Base-by-base conservation (phyloP, 352 stramenopile genomes). In the Globisporangium lucens region DNA sequence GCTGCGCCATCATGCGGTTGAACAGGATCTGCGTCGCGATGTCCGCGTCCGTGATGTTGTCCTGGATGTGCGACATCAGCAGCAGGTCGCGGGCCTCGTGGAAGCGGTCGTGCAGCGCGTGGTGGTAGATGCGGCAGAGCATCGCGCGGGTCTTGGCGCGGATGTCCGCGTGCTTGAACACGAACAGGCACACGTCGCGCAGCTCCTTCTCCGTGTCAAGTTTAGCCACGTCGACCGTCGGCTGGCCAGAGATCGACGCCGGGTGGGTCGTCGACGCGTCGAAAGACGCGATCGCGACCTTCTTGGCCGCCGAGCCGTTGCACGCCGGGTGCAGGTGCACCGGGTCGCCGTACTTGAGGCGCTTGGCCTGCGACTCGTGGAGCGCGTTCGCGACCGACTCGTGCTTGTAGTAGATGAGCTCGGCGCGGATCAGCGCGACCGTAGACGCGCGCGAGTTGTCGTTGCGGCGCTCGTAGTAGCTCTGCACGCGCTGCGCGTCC, bases 81-180 rank as follows among this genome's bases (percentile, higher is more conserved):
- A 99, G 84, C 79, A 99, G 76, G 77, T 99, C 97, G 52, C 97
- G 91, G n/a, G 97, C 97, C 65, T 98, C 95, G 67, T 99, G 82
- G 86, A 99, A 99, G n/a, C 96, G 89, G 87, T 99, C 97, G 79
- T 99, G 97, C 53, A 99, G 77, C 24, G 97, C 96, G 76, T 99
- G 92, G 81, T 99, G 94, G 75, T 98, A 99, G 65, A 99, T 98
- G 72, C 98, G 95, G 83, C 96, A 99, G 13, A 99, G 92, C 85
- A 99, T 98, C n/a, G 98, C 97, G 41, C 96, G 88, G 38, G 94
- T 98, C 80, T 98, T 98, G 70, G 85, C 81, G 33, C 89, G 82
- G 74, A 98, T 97, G 61, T 96, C 93, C 30, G 90, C 94, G 77
- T 98, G 76, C 69, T 97, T 87, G 79, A 98, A 98, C 70, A 98